Conservation (phyloP, 768 basidiomycete genomes). For the Termitomyces bulborhizus region DNA sequence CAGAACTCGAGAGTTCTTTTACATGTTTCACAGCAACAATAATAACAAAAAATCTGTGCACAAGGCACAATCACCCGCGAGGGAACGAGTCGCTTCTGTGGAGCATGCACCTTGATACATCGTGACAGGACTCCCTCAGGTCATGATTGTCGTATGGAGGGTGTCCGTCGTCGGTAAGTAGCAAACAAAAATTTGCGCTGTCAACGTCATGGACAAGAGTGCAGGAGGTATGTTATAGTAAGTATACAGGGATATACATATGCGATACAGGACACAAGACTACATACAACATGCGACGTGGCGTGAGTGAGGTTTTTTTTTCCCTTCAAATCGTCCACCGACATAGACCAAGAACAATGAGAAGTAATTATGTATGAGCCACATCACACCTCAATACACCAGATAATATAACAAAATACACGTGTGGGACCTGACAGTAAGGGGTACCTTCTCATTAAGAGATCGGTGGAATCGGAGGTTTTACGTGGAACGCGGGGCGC, state of each 20-base stretch:
- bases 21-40: too few species aligned
- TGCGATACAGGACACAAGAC: neutral
- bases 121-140: neutral
- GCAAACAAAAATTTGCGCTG: too few species aligned
- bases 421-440: too few species aligned
- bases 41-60: too few species aligned
- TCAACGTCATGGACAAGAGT: too few species aligned
- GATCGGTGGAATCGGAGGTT: neutral
- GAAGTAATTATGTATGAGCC: neutral
- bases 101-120: neutral
- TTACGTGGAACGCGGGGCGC: constrained; percentile 24
- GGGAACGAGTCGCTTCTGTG: neutral
- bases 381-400: neutral
- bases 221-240: neutral
- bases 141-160: too few species aligned
- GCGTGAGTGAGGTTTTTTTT: neutral
- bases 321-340: too few species aligned
- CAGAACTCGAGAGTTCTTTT: too few species aligned
- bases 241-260: neutral
- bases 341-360: too few species aligned
- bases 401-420: too few species aligned
- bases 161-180: too few species aligned
- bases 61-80: too few species aligned
- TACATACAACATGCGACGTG: neutral
- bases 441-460: neutral